These are phyloP conservation scores for Brassica rapa DNA, from an alignment of 345 rosid genomes.

Conservation along the genomic window DNA sequence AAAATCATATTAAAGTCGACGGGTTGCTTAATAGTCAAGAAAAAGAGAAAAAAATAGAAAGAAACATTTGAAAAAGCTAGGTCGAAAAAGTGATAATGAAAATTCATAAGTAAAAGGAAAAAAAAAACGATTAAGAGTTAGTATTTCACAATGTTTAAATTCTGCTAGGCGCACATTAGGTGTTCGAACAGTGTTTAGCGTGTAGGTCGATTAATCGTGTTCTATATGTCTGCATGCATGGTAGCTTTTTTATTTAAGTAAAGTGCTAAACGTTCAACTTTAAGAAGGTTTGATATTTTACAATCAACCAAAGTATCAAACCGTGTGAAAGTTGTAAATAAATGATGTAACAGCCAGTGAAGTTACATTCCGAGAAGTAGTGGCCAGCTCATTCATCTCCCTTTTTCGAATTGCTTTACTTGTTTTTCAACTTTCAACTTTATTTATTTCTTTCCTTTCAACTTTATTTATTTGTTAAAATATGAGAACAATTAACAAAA, in stretches of 20 bases:
- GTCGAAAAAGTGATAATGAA: not conserved
- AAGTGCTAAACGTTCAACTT: not conserved
- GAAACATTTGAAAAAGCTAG: slow-evolving; percentile 13
- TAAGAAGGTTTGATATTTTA: slow-evolving; percentile 16
- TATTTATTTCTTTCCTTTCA: slow-evolving; percentile 3
- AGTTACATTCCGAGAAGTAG: slow-evolving; percentile 37
- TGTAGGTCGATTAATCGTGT: slow-evolving; percentile 4
- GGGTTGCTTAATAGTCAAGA: slow-evolving; percentile 29
- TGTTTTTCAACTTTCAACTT: slow-evolving; percentile 29
- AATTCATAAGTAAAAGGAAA: not conserved
- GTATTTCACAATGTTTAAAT: slow-evolving; percentile 15
- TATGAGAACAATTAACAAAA: not conserved
- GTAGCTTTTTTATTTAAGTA: not conserved
- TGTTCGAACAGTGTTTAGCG: slow-evolving; percentile 22
- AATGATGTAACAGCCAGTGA: slow-evolving; percentile 42
- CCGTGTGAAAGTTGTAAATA: slow-evolving; percentile 35
- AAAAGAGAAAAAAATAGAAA: not conserved
- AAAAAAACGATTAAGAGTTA: not conserved
- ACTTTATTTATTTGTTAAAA: slow-evolving; percentile 13
- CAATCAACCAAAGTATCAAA: slow-evolving; percentile 15
- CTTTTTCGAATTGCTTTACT: slow-evolving; percentile 26
- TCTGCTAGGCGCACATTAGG: slow-evolving; percentile 18
- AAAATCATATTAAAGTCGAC: slow-evolving; percentile 22
- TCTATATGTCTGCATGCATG: not conserved
- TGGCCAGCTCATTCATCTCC: slow-evolving; percentile 41